Conservation (phyloP, 176 grass and related monocot species). For the Carex scoparia region DNA sequence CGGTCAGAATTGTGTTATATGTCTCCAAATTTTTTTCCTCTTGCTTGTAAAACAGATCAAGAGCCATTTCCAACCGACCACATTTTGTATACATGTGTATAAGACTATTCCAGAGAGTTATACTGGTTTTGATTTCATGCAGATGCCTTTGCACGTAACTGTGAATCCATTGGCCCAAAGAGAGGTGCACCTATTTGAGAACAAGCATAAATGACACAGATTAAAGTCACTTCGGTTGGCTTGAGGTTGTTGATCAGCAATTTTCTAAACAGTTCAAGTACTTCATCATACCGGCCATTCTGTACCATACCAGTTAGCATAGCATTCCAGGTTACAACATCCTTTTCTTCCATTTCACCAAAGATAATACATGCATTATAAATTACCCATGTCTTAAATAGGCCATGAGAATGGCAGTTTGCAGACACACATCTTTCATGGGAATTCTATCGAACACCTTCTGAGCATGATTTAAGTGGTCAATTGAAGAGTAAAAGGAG, state of each 20-base stretch:
- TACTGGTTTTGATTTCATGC: slow-evolving; percentile 20
- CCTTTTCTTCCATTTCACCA: slow-evolving; percentile 24
- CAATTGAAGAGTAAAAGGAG: slow-evolving; percentile 32
- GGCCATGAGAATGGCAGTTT: slow-evolving; percentile 37
- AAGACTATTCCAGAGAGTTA: slow-evolving; percentile 45
- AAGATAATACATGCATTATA: slow-evolving; percentile 24
- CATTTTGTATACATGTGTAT: slow-evolving; percentile 67
- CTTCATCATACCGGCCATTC: slow-evolving; percentile 30
- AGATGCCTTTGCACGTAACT: slow-evolving; percentile 44
- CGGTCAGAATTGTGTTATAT: slow-evolving; percentile 54
- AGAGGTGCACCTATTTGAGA: slow-evolving; percentile 38
- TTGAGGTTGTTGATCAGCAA: slow-evolving; percentile 51
- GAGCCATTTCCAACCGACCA: slow-evolving; percentile 41
- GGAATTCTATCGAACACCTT: slow-evolving; percentile 33
- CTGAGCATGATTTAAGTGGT: slow-evolving; percentile 23
- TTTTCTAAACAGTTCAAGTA: slow-evolving; percentile 40
- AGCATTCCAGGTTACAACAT: slow-evolving; percentile 43
- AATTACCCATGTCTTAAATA: slow-evolving; percentile 27
- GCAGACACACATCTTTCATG: slow-evolving; percentile 21
- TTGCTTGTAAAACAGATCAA: slow-evolving; percentile 35
- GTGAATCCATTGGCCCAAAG: slow-evolving; percentile 40
- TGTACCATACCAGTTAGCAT: slow-evolving; percentile 57
- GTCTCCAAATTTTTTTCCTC: slow-evolving; percentile 42
- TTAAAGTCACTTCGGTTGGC: slow-evolving; percentile 29
- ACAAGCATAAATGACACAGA: slow-evolving; percentile 34